phyloP scores from a whole-genome alignment of 192 early-diverging fungal genomes.

The Backusella psychrophila region DNA sequence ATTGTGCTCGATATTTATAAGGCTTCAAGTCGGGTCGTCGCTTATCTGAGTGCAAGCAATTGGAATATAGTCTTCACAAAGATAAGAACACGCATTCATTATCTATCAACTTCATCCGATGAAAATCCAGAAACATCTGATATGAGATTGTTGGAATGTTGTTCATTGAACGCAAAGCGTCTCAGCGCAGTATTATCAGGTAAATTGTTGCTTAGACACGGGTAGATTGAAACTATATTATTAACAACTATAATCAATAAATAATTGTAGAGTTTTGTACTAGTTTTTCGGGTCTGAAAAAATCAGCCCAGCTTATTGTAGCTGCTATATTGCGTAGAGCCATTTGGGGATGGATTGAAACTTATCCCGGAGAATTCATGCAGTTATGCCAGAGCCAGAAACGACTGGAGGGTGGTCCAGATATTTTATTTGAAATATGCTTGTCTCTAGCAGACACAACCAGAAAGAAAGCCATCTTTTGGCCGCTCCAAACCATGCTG shows the following conservation, averaged over 20 bases:
- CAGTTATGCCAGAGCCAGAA: conserved; percentile 64
- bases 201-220: conserved; percentile 14
- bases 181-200: conserved; percentile 65
- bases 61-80: conserved; percentile 80
- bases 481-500: conserved; percentile 88
- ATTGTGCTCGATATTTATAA: conserved; percentile 75
- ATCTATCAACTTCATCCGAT: conserved; percentile 61
- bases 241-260: background rate
- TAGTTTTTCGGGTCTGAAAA: conserved; percentile 58
- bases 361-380: conserved; percentile 82
- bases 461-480: conserved; percentile 68
- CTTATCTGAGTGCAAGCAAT: conserved; percentile 87
- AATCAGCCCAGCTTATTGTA: conserved; percentile 69
- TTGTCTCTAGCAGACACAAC: conserved; percentile 56
- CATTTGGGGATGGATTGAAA: conserved; percentile 94
- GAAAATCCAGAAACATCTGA: conserved; percentile 77
- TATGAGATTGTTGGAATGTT: conserved; percentile 84
- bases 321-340: conserved; percentile 74
- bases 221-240: too few species aligned
- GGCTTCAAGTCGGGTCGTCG: conserved; percentile 79
- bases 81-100: conserved; percentile 63
- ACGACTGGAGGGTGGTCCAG: conserved; percentile 65
- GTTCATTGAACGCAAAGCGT: conserved; percentile 72
- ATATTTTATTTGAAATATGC: conserved; percentile 75
- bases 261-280: conserved; percentile 42